Base-by-base conservation (phyloP, 2,329 filamentous ascomycete species). In the Paraphaeosphaeria minitans region DNA sequence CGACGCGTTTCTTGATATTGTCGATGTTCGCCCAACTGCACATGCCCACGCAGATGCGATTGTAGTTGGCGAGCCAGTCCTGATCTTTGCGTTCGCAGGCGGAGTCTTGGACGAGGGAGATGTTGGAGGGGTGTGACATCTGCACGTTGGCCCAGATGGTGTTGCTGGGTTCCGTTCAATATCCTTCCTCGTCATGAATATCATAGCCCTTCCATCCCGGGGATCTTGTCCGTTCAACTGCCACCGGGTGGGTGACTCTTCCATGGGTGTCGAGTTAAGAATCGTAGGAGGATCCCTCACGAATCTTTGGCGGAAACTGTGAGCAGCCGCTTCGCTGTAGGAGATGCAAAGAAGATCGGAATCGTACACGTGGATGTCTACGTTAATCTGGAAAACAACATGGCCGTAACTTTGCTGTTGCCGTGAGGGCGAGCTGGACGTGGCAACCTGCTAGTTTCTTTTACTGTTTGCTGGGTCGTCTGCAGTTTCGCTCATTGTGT, bases 41-140 rank as follows among this genome's bases (percentile, higher is more conserved):
- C 71, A 83, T 75, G 27, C 78, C 71, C 27, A 81, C 80, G n/a
- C 80, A 79, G 70, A 80, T 78, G 59, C 81, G 79, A 5, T 80
- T 83, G 64, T 82, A 82, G 39, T 83, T 78, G 31, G 77, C 79
- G 14, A 81, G 70, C 81, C 80, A 83, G 22, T 79, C 80, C 58
- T 80, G 59, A 29, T 78, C 70, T 61, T 80, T 80, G 48, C 81
- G 75, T 58, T 83, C 80, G 41, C 76, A 75, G 0, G 79, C 77
- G 0, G 77, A 77, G 53, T 80, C 67, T 4, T 66, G 64, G 41
- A 84, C 76, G 35, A 82, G 64, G 0, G 80, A 76, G 21, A 70
- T 72, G 65, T 83, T 83, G 55, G 78, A 79, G 19, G 73, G 74
- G 53, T 79, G 67, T 27, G 75, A 74, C 59, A 84, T 77, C 60